Conservation (phyloP, 495 filamentous ascomycete species). For the Talaromyces nanjingensis region DNA sequence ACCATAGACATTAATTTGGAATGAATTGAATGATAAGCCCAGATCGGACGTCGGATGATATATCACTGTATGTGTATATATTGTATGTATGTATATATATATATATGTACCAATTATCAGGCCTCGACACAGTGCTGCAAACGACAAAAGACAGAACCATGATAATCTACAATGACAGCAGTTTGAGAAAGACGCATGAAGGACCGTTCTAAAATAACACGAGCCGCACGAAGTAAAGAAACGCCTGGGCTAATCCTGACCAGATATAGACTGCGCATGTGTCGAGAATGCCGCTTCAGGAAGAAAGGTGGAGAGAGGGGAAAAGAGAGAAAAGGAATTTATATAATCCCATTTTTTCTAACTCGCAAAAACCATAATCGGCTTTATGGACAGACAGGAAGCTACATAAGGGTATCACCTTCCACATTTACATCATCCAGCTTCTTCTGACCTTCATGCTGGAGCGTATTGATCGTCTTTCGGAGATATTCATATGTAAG, state of each 20-base stretch:
- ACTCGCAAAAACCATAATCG: not conserved
- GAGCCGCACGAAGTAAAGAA: not conserved
- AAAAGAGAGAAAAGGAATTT: not conserved
- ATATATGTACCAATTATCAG: slow-evolving; percentile 10
- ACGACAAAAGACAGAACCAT: slow-evolving; percentile 9
- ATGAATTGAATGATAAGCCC: not conserved
- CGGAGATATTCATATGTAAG: slow-evolving; percentile 90
- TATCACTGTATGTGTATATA: not conserved
- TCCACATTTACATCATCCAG: slow-evolving; percentile 12
- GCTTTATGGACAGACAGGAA: not conserved
- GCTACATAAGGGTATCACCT: slow-evolving; percentile 9
- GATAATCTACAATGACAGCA: slow-evolving; percentile 8
- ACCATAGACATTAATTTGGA: not conserved
- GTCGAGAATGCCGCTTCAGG: not conserved
- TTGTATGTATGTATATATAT: not conserved
- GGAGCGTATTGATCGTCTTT: slow-evolving; percentile 43
- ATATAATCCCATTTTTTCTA: not conserved
- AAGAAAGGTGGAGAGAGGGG: not conserved
- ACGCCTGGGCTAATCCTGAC: not conserved
- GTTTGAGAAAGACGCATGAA: not conserved
- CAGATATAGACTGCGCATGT: not conserved
- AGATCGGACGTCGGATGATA: not conserved
- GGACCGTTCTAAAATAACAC: not conserved
- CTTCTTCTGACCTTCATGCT: slow-evolving; percentile 41
- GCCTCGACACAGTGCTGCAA: not conserved